Evolutionary conservation across 164 flowering plant genomes (phyloP), one percentile per base, ranked within the genome.

Genomic region (Litsea cubeba): DNA sequence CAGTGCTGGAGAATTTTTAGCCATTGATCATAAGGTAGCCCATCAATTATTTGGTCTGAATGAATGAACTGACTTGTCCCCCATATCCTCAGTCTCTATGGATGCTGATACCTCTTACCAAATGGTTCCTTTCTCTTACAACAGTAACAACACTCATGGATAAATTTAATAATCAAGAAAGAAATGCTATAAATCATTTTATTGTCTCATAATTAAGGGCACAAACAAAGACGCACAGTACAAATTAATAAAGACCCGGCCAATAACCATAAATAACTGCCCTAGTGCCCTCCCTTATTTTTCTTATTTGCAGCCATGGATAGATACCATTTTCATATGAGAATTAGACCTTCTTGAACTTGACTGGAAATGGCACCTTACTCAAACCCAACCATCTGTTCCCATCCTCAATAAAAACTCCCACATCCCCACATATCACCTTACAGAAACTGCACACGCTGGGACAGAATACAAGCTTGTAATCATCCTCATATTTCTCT

Each of bases 401-500:
- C 24, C 77, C 84, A 71, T 75, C 76, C 46, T 77, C 84, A 50
- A 26, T 3, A 60, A 74, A 76, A 51, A 84, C 80, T 20, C 86
- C 86, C 14, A 86, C 65, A 78, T 84, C 79, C 49, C 85, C 83
- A 76, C 86, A 86, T 11, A 62, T 25, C 24, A 82, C 79, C 77
- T 72, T 73, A 71, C 85, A 83, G 5, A 62, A n/a, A 0, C 28
- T 58, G 51, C 86, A 83, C 35, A 85, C 85, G 49, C 57, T 26
- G 0, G 86, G 85, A 72, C 86, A 82, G 40, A 71, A 85, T 2
- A 82, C 84, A 24, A 85, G 75, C 77, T 83, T 82, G 60, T 85
- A 85, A 66, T 67, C 76, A 4, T 46, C 69, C 6, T 22, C 58
- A 46, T 73, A 24, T 24, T 65, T 77, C 62, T 79, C 81, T 32